Evolutionary conservation across 768 basidiomycete species (phyloP).

Genomic region (Pleurotus sapidus): DNA sequence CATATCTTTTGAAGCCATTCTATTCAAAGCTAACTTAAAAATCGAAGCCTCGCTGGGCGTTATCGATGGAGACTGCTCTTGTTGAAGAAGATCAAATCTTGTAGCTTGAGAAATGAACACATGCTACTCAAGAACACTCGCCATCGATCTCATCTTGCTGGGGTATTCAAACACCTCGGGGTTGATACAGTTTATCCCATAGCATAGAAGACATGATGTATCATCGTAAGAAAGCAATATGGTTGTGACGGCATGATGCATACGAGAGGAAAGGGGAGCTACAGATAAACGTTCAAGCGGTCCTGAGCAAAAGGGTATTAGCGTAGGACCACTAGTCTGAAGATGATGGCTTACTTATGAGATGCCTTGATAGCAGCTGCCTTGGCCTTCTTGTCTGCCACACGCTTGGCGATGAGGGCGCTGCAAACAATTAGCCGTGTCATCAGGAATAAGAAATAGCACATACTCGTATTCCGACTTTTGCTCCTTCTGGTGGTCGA

Average conservation of each 20-base stretch:
- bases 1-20: no score
- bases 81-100: no score
- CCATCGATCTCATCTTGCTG: no score
- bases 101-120: no score
- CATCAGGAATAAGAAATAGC: neutral
- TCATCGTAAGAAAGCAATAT: constrained; percentile 6
- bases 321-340: neutral
- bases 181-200: constrained; percentile 2
- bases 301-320: neutral
- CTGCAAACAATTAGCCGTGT: constrained; percentile 25
- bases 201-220: constrained; percentile 5
- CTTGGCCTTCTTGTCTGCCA: constrained; percentile 93
- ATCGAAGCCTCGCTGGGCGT: no score
- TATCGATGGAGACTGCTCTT: no score
- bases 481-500: constrained; percentile 93
- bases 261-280: constrained; percentile 1
- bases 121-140: no score
- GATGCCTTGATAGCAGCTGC: constrained; percentile 84
- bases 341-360: constrained; percentile 46
- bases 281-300: neutral
- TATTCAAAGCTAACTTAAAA: no score
- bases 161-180: neutral
- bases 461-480: constrained; percentile 89
- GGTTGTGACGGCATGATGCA: constrained; percentile 7
- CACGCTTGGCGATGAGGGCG: constrained; percentile 79